Evolutionary conservation across 129 eudicot species (phyloP).

Genomic region (Flaveria ramosissima): DNA sequence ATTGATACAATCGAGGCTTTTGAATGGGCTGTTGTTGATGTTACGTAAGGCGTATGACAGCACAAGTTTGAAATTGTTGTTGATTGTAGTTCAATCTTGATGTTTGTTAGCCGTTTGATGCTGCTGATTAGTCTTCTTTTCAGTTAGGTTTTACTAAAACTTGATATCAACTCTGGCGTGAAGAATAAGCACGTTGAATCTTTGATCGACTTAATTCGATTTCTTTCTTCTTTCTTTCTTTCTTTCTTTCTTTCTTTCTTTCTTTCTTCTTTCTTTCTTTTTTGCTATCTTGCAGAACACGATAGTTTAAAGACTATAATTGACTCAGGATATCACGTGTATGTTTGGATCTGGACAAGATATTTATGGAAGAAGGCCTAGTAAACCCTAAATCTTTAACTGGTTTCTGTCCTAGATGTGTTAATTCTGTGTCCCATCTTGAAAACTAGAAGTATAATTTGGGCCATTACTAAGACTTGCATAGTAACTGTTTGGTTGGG

Average conservation of each 20-base stretch:
- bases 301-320: not conserved
- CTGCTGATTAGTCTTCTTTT: constrained; percentile 10
- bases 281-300: constrained; percentile 13
- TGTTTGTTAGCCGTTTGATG: constrained; percentile 28
- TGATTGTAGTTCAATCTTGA: constrained; percentile 26
- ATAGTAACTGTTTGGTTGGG: not conserved
- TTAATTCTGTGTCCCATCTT: not conserved
- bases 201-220: constrained; percentile 12
- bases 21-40: not conserved
- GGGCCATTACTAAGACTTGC: not conserved
- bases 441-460: not conserved
- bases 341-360: constrained; percentile 16
- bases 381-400: constrained; percentile 8
- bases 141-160: constrained; percentile 19
- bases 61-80: not conserved
- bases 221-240: not conserved
- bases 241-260: not conserved
- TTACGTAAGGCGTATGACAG: not conserved
- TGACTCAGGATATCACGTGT: not conserved
- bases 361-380: constrained; percentile 1
- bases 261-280: not conserved
- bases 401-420: not conserved
- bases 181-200: constrained; percentile 3
- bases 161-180: constrained; percentile 6
- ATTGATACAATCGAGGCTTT: constrained; percentile 21